phyloP scores from a whole-genome alignment of 768 basidiomycete species.

The Lactarius sanguifluus region DNA sequence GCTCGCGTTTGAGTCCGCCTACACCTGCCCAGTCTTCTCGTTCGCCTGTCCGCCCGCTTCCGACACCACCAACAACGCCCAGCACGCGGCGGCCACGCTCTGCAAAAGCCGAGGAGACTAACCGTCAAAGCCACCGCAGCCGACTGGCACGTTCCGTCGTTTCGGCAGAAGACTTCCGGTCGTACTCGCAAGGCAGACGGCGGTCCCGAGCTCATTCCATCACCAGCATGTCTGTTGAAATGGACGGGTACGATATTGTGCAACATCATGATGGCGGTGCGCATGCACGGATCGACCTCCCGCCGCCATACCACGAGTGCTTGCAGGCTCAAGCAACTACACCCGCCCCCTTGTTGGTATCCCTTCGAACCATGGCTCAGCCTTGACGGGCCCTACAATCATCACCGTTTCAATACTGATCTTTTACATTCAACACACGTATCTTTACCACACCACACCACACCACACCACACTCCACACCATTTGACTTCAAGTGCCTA shows the following conservation, averaged over 20 bases:
- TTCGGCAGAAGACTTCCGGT: slow-evolving; percentile 20
- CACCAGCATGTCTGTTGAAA: not conserved
- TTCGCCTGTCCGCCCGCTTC: slow-evolving; percentile 18
- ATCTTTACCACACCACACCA: not conserved
- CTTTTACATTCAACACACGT: not conserved
- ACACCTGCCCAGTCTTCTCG: not conserved
- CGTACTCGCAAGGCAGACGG: not conserved
- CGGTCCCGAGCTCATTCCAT: slow-evolving; percentile 14
- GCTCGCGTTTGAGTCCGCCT: not conserved
- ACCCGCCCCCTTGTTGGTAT: not conserved
- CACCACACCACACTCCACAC: not conserved
- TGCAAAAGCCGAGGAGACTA: slow-evolving; percentile 13
- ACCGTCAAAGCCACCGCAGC: not conserved
- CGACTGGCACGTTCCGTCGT: not conserved
- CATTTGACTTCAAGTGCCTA: not conserved
- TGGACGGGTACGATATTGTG: slow-evolving; percentile 1
- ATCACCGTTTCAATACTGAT: not conserved
- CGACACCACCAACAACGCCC: slow-evolving; percentile 7
- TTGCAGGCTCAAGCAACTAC: slow-evolving; percentile 4
- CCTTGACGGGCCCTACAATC: not conserved
- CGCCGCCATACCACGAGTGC: slow-evolving; percentile 27
- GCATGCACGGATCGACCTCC: slow-evolving; percentile 17
- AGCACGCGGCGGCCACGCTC: slow-evolving; percentile 11
- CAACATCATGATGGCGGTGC: slow-evolving; percentile 24
- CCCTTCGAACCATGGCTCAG: not conserved